Percentiles rank a stretch among this genome's conserved stretches.
These are phyloP conservation scores for Cinnamomum chago DNA, from an alignment of 164 flowering plant species.

Conservation along the genomic window DNA sequence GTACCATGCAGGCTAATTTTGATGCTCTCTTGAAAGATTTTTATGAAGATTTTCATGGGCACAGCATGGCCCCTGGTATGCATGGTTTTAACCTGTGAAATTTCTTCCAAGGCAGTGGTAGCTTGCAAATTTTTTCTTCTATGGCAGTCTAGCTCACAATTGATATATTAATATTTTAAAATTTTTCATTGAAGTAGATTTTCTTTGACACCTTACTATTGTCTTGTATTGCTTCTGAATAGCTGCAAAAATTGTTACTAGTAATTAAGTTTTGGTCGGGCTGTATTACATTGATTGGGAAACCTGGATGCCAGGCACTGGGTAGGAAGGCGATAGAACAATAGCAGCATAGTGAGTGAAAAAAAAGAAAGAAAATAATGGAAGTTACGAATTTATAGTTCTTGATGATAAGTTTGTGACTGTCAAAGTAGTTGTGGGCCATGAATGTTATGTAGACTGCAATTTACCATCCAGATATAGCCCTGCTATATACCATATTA, in stretches of 20 bases:
- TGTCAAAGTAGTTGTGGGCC: too few species aligned
- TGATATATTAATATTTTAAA: background rate
- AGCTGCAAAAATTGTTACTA: background rate
- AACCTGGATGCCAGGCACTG: background rate
- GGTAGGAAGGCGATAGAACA: background rate
- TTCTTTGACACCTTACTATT: background rate
- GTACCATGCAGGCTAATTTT: conserved; percentile 45
- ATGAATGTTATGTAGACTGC: too few species aligned
- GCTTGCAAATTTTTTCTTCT: background rate
- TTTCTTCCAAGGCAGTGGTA: background rate
- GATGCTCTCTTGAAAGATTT: conserved; percentile 52
- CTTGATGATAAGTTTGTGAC: too few species aligned
- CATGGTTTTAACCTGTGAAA: background rate
- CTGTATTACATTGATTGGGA: background rate
- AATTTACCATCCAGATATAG: too few species aligned
- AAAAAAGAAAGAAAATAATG: too few species aligned
- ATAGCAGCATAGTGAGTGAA: too few species aligned
- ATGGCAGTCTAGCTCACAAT: background rate
- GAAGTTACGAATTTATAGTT: too few species aligned
- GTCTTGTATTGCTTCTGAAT: background rate
- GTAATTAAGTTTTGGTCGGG: background rate
- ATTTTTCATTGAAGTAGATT: too few species aligned
- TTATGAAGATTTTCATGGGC: conserved; percentile 50
- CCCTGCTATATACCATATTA: too few species aligned
- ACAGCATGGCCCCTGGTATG: conserved; percentile 66